phyloP scores from a whole-genome alignment of 2,329 filamentous ascomycete species.

The Acarospora socialis region DNA sequence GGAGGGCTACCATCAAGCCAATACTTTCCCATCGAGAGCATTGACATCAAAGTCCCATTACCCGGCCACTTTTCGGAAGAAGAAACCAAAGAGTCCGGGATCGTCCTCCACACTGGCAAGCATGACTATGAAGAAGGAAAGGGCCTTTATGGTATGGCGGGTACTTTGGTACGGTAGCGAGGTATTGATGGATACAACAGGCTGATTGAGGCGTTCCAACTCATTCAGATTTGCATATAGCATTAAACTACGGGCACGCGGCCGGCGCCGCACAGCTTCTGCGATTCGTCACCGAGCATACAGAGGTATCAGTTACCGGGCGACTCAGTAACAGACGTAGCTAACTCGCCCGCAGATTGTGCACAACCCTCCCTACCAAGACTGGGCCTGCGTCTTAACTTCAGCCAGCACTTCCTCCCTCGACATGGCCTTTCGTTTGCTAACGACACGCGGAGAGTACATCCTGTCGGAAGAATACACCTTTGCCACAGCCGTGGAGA shows the following conservation, averaged over 20 bases:
- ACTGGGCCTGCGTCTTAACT: conserved; percentile 77
- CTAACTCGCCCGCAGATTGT: conserved; percentile 51
- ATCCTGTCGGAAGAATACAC: conserved; percentile 84
- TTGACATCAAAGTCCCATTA: conserved; percentile 59
- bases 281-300: conserved; percentile 87
- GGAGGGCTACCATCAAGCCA: conserved; percentile 79
- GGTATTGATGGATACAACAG: background rate
- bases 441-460: conserved; percentile 61
- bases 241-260: conserved; percentile 86
- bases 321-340: conserved; percentile 6
- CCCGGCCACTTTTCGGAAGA: conserved; percentile 56
- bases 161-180: background rate
- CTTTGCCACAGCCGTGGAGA: conserved; percentile 63
- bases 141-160: conserved; percentile 33
- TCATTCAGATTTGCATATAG: conserved; percentile 63
- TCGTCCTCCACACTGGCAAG: conserved; percentile 57
- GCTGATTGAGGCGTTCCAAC: conserved; percentile 16
- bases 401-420: conserved; percentile 76
- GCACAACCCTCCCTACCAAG: conserved; percentile 70
- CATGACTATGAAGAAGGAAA: conserved; percentile 59
- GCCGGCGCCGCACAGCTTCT: conserved; percentile 75
- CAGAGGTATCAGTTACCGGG: conserved; percentile 41
- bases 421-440: conserved; percentile 71
- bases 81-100: conserved; percentile 47
- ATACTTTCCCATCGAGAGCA: conserved; percentile 79